Evolutionary conservation across 495 filamentous ascomycete genomes (phyloP).

Genomic region (Tirmania nivea): DNA sequence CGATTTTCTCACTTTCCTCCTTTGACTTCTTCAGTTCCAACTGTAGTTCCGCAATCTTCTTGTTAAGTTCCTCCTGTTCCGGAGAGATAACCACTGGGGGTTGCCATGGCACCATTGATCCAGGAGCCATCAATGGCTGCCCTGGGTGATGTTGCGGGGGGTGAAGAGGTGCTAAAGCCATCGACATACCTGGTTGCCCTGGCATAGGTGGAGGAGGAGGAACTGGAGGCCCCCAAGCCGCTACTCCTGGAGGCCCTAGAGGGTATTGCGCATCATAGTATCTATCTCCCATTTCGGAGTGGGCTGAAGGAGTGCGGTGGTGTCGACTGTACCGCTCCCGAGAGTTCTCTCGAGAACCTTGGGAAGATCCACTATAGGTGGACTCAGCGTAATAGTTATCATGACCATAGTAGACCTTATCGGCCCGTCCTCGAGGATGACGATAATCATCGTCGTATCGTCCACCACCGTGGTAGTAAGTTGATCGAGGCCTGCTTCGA

Average conservation of each 20-base stretch:
- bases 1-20: not conserved
- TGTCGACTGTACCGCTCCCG: not conserved
- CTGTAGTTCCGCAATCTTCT: not conserved
- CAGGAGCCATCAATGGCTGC: not conserved
- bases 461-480: not conserved
- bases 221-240: not conserved
- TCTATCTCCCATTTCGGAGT: not conserved
- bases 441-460: not conserved
- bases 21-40: constrained; percentile 3
- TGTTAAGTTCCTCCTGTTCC: not conserved
- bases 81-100: not conserved
- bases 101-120: not conserved
- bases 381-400: not conserved
- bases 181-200: not conserved
- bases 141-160: not conserved
- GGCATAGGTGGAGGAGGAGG: not conserved
- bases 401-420: not conserved
- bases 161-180: not conserved
- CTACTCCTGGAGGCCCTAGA: not conserved
- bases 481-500: not conserved
- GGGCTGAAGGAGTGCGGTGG: not conserved
- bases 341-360: not conserved
- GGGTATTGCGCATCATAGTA: not conserved
- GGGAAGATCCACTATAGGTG: not conserved
- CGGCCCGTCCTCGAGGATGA: not conserved